Conservation (phyloP, 164 flowering plant species). For the Liriodendron chinense region DNA sequence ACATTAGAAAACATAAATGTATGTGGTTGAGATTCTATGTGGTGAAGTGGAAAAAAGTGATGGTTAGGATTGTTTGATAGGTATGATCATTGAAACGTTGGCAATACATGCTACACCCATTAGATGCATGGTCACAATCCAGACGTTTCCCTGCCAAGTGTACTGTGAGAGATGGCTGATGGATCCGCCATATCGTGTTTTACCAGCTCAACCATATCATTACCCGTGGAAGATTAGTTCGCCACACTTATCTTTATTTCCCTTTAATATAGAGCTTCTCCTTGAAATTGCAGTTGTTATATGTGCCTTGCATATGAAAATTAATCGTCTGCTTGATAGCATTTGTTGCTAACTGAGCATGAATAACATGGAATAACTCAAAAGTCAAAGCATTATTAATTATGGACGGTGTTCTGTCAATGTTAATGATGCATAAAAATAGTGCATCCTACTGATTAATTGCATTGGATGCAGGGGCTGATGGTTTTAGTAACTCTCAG, state of each 20-base stretch:
- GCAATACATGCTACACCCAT: too few relatives aligned
- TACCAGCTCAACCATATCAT: not conserved
- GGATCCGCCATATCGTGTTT: not conserved
- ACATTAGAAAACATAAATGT: too few relatives aligned
- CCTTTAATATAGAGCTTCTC: not conserved
- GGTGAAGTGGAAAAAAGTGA: too few relatives aligned
- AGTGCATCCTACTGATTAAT: not conserved
- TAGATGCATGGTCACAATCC: too few relatives aligned
- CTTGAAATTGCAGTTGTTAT: not conserved
- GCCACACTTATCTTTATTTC: not conserved
- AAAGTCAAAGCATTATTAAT: not conserved
- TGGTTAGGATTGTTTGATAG: too few relatives aligned
- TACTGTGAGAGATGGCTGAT: too few relatives aligned
- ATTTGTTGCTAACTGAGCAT: not conserved
- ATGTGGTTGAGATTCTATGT: too few relatives aligned
- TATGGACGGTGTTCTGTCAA: not conserved
- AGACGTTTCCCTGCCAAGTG: too few relatives aligned
- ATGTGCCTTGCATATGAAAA: not conserved
- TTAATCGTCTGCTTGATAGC: not conserved
- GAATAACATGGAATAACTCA: not conserved
- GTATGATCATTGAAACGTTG: too few relatives aligned
- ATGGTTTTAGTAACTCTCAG: conserved; percentile 23
- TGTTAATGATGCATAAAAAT: not conserved
- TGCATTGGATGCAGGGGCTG: conserved; percentile 20
- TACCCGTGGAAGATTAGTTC: not conserved